Conservation (phyloP, 257 asterid species). For the Coffea eugenioides region DNA sequence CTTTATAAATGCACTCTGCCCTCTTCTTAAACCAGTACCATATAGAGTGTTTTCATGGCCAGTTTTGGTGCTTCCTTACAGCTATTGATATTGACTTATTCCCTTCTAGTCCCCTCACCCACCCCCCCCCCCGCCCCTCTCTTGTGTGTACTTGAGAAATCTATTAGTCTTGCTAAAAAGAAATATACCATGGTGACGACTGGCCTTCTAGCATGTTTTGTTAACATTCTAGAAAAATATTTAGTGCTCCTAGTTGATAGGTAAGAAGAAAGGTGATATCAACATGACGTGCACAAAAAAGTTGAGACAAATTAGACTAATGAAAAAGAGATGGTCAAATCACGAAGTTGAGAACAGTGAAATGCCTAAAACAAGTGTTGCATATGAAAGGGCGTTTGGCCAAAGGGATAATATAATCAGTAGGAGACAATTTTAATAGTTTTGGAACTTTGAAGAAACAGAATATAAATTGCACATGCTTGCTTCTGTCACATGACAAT, state of each 20-base stretch:
- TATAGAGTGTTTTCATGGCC: slow-evolving; percentile 24
- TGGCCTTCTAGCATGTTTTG: too few relatives aligned
- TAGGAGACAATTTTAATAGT: too few relatives aligned
- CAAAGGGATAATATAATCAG: slow-evolving; percentile 6
- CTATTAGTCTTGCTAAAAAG: too few relatives aligned
- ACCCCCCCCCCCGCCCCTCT: too few relatives aligned
- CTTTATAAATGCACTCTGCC: slow-evolving; percentile 16
- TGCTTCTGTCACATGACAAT: slow-evolving; percentile 22
- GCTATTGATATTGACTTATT: slow-evolving; percentile 36
- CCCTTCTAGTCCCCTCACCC: slow-evolving; percentile 17
- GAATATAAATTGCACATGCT: slow-evolving; percentile 25
- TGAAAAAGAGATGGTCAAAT: slow-evolving; percentile 1
- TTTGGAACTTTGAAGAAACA: slow-evolving; percentile 4
- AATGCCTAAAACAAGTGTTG: not conserved
- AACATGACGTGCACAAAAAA: too few relatives aligned
- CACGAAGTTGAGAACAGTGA: slow-evolving; percentile 11
- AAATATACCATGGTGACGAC: too few relatives aligned
- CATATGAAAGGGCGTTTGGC: slow-evolving; percentile 10
- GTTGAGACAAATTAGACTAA: too few relatives aligned
- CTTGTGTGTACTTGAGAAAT: too few relatives aligned
- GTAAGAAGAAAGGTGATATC: too few relatives aligned
- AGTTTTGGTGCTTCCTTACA: slow-evolving; percentile 23
- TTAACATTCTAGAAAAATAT: too few relatives aligned
- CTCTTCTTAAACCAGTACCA: slow-evolving; percentile 21
- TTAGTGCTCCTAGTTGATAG: too few relatives aligned